phyloP scores from a whole-genome alignment of 1,284 basidiomycete species.

The Cryptococcus floricola region DNA sequence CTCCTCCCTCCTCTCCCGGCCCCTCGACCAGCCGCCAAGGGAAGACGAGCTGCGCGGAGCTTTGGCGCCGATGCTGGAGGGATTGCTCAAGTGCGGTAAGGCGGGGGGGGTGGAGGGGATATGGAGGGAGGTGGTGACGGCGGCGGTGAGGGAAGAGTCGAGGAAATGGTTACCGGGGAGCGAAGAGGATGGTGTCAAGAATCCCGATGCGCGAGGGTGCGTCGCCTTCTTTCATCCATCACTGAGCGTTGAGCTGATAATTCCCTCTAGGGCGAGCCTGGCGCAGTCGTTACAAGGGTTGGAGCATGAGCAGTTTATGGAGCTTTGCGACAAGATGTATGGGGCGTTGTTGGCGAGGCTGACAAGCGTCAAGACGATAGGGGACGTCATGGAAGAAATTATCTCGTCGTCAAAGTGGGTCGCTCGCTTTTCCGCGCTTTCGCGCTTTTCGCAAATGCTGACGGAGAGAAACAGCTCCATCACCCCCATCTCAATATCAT shows the following conservation, averaged over 20 bases:
- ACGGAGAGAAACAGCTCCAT: conserved; percentile 1
- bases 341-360: conserved; percentile 64
- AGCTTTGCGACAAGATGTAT: conserved; percentile 63
- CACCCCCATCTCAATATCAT: conserved; percentile 8
- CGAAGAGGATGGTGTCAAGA: conserved; percentile 57
- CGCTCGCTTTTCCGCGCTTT: background rate
- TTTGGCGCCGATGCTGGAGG: conserved; percentile 63
- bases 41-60: conserved; percentile 35
- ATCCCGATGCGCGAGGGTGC: conserved; percentile 49
- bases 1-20: conserved; percentile 57
- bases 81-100: conserved; percentile 69
- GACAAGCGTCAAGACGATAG: conserved; percentile 67
- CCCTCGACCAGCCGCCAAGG: conserved; percentile 8
- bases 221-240: conserved; percentile 22
- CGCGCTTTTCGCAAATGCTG: too few species aligned
- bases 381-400: conserved; percentile 60
- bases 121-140: conserved; percentile 73
- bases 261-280: conserved; percentile 48
- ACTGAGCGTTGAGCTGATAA: background rate
- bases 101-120: conserved; percentile 64
- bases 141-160: conserved; percentile 63
- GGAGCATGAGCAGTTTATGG: conserved; percentile 51
- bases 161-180: conserved; percentile 39
- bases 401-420: conserved; percentile 47
- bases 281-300: conserved; percentile 57